These are phyloP conservation scores for Gymnopilus junonius DNA, from an alignment of 768 basidiomycete genomes.

Conservation along the genomic window DNA sequence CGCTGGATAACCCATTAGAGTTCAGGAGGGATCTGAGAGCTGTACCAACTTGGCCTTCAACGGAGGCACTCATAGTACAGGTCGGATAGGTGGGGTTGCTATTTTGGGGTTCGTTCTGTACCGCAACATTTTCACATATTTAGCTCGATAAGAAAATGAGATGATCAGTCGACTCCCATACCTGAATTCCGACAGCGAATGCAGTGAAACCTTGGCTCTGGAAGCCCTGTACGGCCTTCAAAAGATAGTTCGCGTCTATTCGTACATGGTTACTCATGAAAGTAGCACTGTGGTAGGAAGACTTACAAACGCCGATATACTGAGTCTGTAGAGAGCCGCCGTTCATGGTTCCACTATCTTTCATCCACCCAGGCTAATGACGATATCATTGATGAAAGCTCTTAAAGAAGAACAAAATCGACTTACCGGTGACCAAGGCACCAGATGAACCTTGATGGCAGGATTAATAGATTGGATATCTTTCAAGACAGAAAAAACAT, in stretches of 20 bases:
- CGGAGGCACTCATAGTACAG: constrained; percentile 52
- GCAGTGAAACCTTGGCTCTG: constrained; percentile 59
- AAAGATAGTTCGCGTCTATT: constrained; percentile 73
- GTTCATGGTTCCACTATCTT: constrained; percentile 65
- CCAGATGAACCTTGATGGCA: constrained; percentile 30
- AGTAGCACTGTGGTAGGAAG: neutral
- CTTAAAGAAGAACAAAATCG: neutral
- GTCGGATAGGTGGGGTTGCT: constrained; percentile 74
- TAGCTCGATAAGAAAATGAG: neutral
- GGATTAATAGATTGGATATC: constrained; percentile 68
- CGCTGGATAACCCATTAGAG: constrained; percentile 58
- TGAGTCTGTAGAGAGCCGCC: constrained; percentile 62
- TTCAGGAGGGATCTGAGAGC: constrained; percentile 62
- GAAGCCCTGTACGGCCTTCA: constrained; percentile 76
- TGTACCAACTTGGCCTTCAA: constrained; percentile 63
- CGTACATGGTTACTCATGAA: neutral
- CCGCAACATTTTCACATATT: neutral
- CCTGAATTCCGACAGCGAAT: constrained; percentile 68
- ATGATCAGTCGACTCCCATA: neutral
- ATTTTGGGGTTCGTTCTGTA: constrained; percentile 55
- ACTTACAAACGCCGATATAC: constrained; percentile 54
- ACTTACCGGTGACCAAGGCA: constrained; percentile 77
- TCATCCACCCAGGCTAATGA: constrained; percentile 79
- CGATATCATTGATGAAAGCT: neutral
- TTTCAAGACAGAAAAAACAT: constrained; percentile 62